Base-by-base conservation (phyloP, 75 land plant species). In the Picea sitchensis region DNA sequence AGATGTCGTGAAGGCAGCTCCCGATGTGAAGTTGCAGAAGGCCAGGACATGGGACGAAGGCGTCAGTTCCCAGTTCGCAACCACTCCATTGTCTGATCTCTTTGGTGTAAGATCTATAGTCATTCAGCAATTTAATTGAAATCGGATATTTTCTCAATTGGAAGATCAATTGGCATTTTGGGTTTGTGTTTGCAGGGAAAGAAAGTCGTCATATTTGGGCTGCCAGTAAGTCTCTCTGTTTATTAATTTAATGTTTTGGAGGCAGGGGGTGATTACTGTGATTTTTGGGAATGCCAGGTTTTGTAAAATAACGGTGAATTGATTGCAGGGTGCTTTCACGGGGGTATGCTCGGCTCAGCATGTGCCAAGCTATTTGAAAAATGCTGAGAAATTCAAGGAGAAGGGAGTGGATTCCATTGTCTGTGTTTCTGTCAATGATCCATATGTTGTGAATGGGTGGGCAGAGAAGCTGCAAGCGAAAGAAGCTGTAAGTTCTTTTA, bases 351-450 rank as follows among this genome's bases (percentile, higher is more conserved):
- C 99, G 4, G 77, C 78, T 21, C 84, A 82, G 69, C 99, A 96
- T 80, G 99, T 96, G 13, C 99, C 99, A 12, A 94, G 99, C 82
- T 96, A 92, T 83, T 82, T 82, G 82, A 95, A 92, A 31, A 92
- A 92, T 80, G 80, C 88, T 44, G 95, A 96, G 11, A 89, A 94
- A 76, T 90, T 96, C 34, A 96, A 91, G 84, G 92, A 87, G 18
- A 94, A 96, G 78, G 97, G 98, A 30, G 83, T 92, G 58, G 94
- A 96, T 79, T 91, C 98, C 64, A 90, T 96, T 31, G 86, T 96
- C 31, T 96, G 99, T 86, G 99, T 96, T n/a, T 58, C 99, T 61
- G 95, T 96, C 30, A 96, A 96, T 89, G 99, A 96, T 81, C 99
- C 99, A 15, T 96, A 92, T 81, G 83, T 79, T 14, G 76, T 96